phyloP scores from a whole-genome alignment of 1,284 basidiomycete genomes.

The Papiliotrema terrestris region DNA sequence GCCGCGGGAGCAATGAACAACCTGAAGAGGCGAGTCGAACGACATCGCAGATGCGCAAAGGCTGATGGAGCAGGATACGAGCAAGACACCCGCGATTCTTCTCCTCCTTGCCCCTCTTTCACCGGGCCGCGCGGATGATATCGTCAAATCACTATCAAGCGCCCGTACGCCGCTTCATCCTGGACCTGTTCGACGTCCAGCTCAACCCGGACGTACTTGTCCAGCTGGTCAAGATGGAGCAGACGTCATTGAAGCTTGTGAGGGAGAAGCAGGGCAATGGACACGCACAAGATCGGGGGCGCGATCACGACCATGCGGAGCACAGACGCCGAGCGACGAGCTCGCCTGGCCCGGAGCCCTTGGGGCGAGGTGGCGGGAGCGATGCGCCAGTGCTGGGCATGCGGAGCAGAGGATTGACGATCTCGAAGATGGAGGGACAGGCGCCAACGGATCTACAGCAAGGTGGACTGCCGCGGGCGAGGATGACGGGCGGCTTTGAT shows the following conservation, averaged over 20 bases:
- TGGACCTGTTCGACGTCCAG: constrained; percentile 85
- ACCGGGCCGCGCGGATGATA: constrained; percentile 77
- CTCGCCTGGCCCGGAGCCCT: constrained; percentile 12
- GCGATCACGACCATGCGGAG: neutral
- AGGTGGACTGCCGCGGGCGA: neutral
- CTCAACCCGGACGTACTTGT: constrained; percentile 48
- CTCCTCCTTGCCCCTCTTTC: constrained; percentile 70
- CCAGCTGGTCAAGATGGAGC: constrained; percentile 30
- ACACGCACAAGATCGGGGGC: neutral
- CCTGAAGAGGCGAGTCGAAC: constrained; percentile 63
- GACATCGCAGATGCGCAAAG: neutral
- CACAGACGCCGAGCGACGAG: constrained; percentile 5
- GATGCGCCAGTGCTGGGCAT: neutral
- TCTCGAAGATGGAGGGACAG: constrained; percentile 14
- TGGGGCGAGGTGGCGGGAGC: neutral
- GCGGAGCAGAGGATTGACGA: constrained; percentile 18
- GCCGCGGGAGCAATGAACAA: constrained; percentile 87
- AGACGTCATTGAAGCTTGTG: neutral
- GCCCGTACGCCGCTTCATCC: constrained; percentile 82
- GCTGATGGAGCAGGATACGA: constrained; percentile 61
- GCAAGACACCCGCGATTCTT: constrained; percentile 65
- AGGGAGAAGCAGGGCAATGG: neutral
- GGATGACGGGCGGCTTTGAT: neutral
- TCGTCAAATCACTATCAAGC: constrained; percentile 84
- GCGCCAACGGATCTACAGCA: neutral